Evolutionary conservation across 176 grass and related monocot genomes (phyloP), one percentile per base, ranked within the genome.

Genomic region (Bolboschoenus planiculmis): DNA sequence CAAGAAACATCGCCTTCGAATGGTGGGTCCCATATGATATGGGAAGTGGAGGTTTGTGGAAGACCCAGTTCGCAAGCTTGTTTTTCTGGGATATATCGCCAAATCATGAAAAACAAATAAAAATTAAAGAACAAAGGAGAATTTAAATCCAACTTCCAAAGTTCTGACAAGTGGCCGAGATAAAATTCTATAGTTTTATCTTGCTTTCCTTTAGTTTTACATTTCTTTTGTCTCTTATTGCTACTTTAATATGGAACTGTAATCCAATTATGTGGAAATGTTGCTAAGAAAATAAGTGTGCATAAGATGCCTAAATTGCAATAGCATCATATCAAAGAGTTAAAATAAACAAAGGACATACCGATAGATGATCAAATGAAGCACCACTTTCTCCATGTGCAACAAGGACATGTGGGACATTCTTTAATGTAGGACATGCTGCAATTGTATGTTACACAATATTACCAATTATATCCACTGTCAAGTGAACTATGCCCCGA

Each of bases 21-120:
- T 98, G 92, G 87, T 98, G 92, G 81, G 95, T 98, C 87, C 95
- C 95, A 91, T 91, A 98, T 82, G 95, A 89, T 84, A 98, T 98
- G 84, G 92, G 95, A 44, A 98, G 89, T 0, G 89, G 89, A 35
- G 95, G 95, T 65, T 90, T 98, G 84, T 95, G 92, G 53, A 98
- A 83, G 73, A 91, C 78, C 95, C 92, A 98, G 84, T 93, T 95
- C 63, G 85, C 47, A 87, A 88, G 85, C 83, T 85, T 90, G 20
- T 59, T 31, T 87, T 91, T 95, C 88, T 98, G 87, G 70, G 63
- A 85, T 65, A 34, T 51, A 83, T 87, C 83, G 18, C 10, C 84
- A 79, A 79, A 79, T 87, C 14, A 66, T 37, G 16, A 67, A 83
- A 71, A 90, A 81, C 10, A 82, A 82, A 90, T 77, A 6, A 1